Conservation (phyloP, 306 rosid genomes). For the Dalbergia oliveri region DNA sequence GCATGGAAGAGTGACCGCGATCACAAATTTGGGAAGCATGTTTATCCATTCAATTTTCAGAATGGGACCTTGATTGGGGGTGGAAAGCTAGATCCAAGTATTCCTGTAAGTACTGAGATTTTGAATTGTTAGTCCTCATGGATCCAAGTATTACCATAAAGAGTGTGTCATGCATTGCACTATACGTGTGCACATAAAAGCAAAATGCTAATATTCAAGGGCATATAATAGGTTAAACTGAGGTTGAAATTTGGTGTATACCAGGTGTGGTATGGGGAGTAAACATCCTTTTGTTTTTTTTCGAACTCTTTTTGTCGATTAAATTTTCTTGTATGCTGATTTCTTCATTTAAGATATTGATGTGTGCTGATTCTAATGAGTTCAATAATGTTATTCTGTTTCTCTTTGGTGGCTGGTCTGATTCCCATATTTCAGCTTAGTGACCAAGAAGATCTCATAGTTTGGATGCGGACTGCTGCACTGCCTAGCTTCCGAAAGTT, state of each 20-base stretch:
- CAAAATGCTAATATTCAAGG: neutral
- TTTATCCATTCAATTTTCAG: constrained; percentile 95
- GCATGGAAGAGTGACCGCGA: constrained; percentile 97
- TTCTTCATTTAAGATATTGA: constrained; percentile 28
- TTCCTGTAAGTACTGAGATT: constrained; percentile 74
- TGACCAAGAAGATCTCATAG: constrained; percentile 96
- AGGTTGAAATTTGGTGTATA: constrained; percentile 26
- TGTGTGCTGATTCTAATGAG: constrained; percentile 39
- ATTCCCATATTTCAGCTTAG: constrained; percentile 67
- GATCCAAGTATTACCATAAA: neutral
- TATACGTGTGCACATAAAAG: neutral
- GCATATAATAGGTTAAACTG: constrained; percentile 17
- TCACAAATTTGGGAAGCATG: constrained; percentile 87
- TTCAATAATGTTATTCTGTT: constrained; percentile 39
- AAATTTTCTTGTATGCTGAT: constrained; percentile 12
- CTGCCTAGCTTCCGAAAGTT: constrained; percentile 93
- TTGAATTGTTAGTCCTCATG: constrained; percentile 7
- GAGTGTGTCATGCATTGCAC: constrained; percentile 13
- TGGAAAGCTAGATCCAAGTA: constrained; percentile 72
- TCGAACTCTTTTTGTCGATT: constrained; percentile 1
- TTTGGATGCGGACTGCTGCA: constrained; percentile 99
- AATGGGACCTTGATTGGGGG: constrained; percentile 92
- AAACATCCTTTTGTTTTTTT: no score
- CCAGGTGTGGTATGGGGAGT: neutral
- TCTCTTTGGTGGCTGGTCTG: constrained; percentile 42